Evolutionary conservation across 1,284 basidiomycete species (phyloP).

Genomic region (Mycosarcoma mackinlayi): DNA sequence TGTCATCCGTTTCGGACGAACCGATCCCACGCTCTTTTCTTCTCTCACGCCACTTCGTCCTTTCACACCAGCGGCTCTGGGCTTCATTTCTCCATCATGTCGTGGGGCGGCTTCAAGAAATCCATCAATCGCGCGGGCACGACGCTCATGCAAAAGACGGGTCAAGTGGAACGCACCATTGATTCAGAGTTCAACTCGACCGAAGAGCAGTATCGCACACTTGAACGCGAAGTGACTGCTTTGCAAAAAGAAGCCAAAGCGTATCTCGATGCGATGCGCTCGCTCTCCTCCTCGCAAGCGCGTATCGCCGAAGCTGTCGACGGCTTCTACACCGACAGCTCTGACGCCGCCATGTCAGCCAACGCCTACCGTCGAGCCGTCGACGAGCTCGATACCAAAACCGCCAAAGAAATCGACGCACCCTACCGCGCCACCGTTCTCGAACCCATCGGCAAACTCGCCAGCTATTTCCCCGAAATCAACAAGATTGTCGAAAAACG

Average conservation of each 20-base stretch:
- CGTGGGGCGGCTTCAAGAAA: slow-evolving; percentile 82
- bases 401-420: slow-evolving; percentile 86
- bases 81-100: slow-evolving; percentile 54
- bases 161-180: slow-evolving; percentile 93
- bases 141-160: slow-evolving; percentile 79
- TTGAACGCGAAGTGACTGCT: slow-evolving; percentile 72
- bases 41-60: too few species aligned
- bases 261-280: slow-evolving; percentile 90
- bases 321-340: slow-evolving; percentile 80
- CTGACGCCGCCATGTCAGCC: slow-evolving; percentile 88
- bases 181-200: slow-evolving; percentile 94
- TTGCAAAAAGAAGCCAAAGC: slow-evolving; percentile 95
- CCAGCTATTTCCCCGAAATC: slow-evolving; percentile 90
- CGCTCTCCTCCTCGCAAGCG: slow-evolving; percentile 89
- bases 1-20: not conserved
- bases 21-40: not conserved
- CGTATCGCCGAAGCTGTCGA: slow-evolving; percentile 94
- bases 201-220: slow-evolving; percentile 88
- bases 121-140: slow-evolving; percentile 91
- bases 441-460: slow-evolving; percentile 92
- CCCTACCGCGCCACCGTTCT: slow-evolving; percentile 94
- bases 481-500: slow-evolving; percentile 94
- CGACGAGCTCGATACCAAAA: slow-evolving; percentile 88
- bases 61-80: too few species aligned
- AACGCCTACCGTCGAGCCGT: slow-evolving; percentile 95